Evolutionary conservation across 192 early-diverging fungal species (phyloP), one percentile per base, ranked within the genome.

Genomic region (Spizellomyces sp.): DNA sequence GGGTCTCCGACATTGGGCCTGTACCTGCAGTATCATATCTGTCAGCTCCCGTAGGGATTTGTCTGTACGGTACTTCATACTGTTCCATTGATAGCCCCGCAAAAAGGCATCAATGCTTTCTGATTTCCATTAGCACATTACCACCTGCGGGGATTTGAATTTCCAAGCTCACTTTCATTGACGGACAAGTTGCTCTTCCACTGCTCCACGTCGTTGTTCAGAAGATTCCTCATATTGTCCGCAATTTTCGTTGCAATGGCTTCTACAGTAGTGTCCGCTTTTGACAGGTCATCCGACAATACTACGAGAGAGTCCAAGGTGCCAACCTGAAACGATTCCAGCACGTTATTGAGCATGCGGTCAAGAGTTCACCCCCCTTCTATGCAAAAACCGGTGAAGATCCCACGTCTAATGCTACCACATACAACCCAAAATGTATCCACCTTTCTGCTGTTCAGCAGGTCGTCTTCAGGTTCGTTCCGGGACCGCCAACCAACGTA

Each of bases 31-130:
- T 48, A 99, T 87, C 70, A 89, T 78, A 43, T 90, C 85, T 0
- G 90, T 80, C 22, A 96, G 86, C 74, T 98, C 98, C 58, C 86
- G 81, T 71, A 99, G 80, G 7, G 93, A 86, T 79, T 95, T 94
- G 80, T 99, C 98, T 2, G 90, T 89, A 54, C 98, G 84, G 79
- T 96, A 99, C 80, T 97, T 98, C 88, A 96, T 91, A 15, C 90
- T 92, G 77, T 98, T 94, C 98, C 98, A 99, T 66, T 90, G 83
- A 74, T 98, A 98, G 22, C 85, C 81, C 66, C 88, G 86, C 14
- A 98, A 79, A 68, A 92, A 99, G 55, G 92, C 82, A 77, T 95
- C 96, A 45, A 97, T 86, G 60, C 87, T 77, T 84, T 95, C 94
- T 95, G 71, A 63, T 62, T 36, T 58, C 50, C 45, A 64, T 9